Percentiles rank a stretch among this genome's conserved stretches.
These are phyloP conservation scores for Nematocida major DNA, from an alignment of 371 early-diverging fungal species.

Conservation along the genomic window DNA sequence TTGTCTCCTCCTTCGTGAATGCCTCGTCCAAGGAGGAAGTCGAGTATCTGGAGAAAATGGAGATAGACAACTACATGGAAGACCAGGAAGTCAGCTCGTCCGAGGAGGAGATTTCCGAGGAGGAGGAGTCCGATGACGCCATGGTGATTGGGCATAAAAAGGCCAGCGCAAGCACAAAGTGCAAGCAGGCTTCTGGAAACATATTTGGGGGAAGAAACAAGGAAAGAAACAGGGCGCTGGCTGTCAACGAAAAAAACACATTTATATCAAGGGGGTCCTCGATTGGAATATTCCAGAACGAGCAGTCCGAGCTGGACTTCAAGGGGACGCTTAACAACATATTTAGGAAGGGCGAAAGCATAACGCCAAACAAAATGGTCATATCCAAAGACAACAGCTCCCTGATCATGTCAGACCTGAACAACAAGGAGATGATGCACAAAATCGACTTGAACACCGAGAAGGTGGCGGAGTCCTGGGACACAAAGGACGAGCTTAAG, in stretches of 20 bases:
- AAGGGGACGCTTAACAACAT: slow-evolving; percentile 57
- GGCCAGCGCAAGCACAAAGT: slow-evolving; percentile 49
- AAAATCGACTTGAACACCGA: slow-evolving; percentile 80
- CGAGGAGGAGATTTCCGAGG: neutral
- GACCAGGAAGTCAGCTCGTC: slow-evolving; percentile 28
- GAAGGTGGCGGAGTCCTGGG: slow-evolving; percentile 82
- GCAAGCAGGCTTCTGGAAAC: slow-evolving; percentile 36
- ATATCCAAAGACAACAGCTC: slow-evolving; percentile 48
- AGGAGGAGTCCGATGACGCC: slow-evolving; percentile 6
- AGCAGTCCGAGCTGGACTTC: slow-evolving; percentile 58
- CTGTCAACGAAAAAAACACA: slow-evolving; percentile 53
- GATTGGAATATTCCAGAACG: slow-evolving; percentile 63
- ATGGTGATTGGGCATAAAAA: neutral
- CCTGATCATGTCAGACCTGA: slow-evolving; percentile 56
- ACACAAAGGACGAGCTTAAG: slow-evolving; percentile 68
- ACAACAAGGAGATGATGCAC: slow-evolving; percentile 69
- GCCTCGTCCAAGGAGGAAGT: slow-evolving; percentile 38
- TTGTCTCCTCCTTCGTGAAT: slow-evolving; percentile 57
- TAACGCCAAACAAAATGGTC: slow-evolving; percentile 58
- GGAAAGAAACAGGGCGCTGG: slow-evolving; percentile 59
- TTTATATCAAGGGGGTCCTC: slow-evolving; percentile 64
- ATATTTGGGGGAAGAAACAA: slow-evolving; percentile 41
- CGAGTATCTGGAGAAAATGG: slow-evolving; percentile 49
- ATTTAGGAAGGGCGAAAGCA: slow-evolving; percentile 31
- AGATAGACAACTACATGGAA: slow-evolving; percentile 57